Conservation (phyloP, 2,329 filamentous ascomycete species). For the Apiospora malaysiana region DNA sequence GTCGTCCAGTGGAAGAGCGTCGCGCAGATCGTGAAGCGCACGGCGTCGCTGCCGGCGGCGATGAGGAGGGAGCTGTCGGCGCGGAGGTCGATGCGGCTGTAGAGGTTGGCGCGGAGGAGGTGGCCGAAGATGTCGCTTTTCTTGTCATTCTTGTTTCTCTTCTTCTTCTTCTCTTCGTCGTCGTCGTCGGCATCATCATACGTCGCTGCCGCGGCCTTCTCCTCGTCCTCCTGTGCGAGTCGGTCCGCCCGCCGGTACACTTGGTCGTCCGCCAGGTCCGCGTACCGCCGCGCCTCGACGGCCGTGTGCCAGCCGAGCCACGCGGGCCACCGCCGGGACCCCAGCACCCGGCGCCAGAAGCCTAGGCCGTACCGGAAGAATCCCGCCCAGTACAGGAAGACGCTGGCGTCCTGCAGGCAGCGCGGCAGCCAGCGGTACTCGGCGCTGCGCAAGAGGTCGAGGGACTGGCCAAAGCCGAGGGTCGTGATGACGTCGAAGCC, state of each 20-base stretch:
- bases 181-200: not conserved
- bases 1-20: constrained; percentile 19
- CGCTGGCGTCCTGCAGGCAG: constrained; percentile 21
- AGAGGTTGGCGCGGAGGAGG: constrained; percentile 17
- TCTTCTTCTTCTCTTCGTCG: not conserved
- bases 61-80: constrained; percentile 23
- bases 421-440: constrained; percentile 20
- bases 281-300: constrained; percentile 19
- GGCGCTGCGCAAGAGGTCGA: constrained; percentile 12
- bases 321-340: constrained; percentile 13
- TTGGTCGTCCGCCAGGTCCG: constrained; percentile 20
- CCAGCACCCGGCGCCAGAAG: not conserved
- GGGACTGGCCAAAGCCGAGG: constrained; percentile 12
- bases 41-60: constrained; percentile 22
- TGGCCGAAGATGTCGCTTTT: constrained; percentile 19
- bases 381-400: constrained; percentile 20
- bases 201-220: not conserved
- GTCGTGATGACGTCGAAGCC: constrained; percentile 22
- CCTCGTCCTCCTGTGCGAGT: not conserved
- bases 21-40: constrained; percentile 7
- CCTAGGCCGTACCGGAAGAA: constrained; percentile 10
- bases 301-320: constrained; percentile 5
- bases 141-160: not conserved
- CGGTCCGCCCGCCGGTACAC: constrained; percentile 1
- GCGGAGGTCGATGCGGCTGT: constrained; percentile 23